Evolutionary conservation across 176 grass and related monocot species (phyloP).

Genomic region (Calamus simplicifolius): DNA sequence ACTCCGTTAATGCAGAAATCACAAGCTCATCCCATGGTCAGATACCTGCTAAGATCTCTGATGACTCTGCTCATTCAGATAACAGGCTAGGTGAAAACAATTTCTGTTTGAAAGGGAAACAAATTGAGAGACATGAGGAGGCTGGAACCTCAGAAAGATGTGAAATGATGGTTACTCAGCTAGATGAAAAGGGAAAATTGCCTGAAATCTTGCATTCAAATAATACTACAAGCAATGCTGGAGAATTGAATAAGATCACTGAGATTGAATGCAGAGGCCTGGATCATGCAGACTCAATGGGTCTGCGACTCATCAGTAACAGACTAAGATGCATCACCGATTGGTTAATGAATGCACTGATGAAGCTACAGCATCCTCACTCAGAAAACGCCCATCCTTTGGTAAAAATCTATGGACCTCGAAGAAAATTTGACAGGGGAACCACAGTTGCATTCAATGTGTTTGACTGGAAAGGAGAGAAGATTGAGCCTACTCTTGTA

Average conservation of each 20-base stretch:
- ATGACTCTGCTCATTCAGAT: not conserved
- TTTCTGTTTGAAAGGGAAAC: conserved; percentile 5
- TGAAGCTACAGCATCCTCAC: conserved; percentile 62
- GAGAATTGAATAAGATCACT: conserved; percentile 3
- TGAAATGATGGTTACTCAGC: too few species aligned
- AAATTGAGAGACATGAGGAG: not conserved
- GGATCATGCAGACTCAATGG: conserved; percentile 72
- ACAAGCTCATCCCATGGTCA: conserved; percentile 62
- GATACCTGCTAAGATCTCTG: conserved; percentile 15
- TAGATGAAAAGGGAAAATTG: conserved; percentile 5
- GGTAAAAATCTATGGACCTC: conserved; percentile 63
- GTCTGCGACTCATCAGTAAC: conserved; percentile 52
- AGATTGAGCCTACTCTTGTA: conserved; percentile 54
- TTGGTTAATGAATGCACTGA: conserved; percentile 73
- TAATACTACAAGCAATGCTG: not conserved
- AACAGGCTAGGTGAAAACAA: not conserved
- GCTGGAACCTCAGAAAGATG: not conserved
- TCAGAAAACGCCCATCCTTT: conserved; percentile 35
- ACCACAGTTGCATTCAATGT: conserved; percentile 83
- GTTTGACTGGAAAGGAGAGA: conserved; percentile 83
- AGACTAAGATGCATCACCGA: conserved; percentile 80
- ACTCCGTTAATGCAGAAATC: conserved; percentile 36
- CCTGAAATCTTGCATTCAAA: not conserved
- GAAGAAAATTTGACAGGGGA: conserved; percentile 75
- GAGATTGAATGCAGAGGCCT: conserved; percentile 72